Percentiles rank a stretch among this genome's conserved stretches.
Conservation (phyloP, 208 protist species). For the Crithidia fasciculata region DNA sequence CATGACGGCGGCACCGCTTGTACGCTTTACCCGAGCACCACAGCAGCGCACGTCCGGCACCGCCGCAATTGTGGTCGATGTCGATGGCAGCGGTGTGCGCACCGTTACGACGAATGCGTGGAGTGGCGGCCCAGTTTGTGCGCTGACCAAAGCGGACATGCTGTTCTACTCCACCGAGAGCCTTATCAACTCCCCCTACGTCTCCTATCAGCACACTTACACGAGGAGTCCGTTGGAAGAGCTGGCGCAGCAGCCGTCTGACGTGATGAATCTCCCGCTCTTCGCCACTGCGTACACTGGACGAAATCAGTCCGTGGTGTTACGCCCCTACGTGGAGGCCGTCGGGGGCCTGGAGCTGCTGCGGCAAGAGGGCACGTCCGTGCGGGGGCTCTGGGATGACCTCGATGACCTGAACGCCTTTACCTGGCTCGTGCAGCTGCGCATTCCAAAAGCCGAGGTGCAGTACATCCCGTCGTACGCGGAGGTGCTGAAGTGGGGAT, state of each 20-base stretch:
- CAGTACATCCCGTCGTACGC: constrained; percentile 65
- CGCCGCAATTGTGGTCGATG: constrained; percentile 6
- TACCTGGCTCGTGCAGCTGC: constrained; percentile 71
- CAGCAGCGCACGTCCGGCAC: constrained; percentile 9
- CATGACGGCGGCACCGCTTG: constrained; percentile 73
- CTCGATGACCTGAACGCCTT: constrained; percentile 68
- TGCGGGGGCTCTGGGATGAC: constrained; percentile 59
- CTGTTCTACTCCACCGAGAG: constrained; percentile 60
- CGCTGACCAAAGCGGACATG: constrained; percentile 66
- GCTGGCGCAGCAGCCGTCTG: constrained; percentile 37
- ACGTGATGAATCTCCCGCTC: constrained; percentile 53
- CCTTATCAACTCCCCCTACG: constrained; percentile 53
- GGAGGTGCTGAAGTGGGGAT: constrained; percentile 82
- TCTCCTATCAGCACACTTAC: constrained; percentile 59
- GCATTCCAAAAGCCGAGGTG: constrained; percentile 55
- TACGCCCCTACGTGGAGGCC: constrained; percentile 39
- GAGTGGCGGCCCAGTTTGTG: constrained; percentile 53
- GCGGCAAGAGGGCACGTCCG: constrained; percentile 18
- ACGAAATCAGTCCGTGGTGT: constrained; percentile 66
- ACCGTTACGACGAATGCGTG: constrained; percentile 9
- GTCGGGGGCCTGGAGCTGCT: constrained; percentile 55
- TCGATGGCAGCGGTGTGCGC: constrained; percentile 41
- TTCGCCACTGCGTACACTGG: constrained; percentile 62
- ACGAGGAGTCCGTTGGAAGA: constrained; percentile 55
- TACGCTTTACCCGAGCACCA: constrained; percentile 39